Evolutionary conservation across 495 filamentous ascomycete genomes (phyloP), one percentile per base, ranked within the genome.

Genomic region (Antarctomyces pellizariae): DNA sequence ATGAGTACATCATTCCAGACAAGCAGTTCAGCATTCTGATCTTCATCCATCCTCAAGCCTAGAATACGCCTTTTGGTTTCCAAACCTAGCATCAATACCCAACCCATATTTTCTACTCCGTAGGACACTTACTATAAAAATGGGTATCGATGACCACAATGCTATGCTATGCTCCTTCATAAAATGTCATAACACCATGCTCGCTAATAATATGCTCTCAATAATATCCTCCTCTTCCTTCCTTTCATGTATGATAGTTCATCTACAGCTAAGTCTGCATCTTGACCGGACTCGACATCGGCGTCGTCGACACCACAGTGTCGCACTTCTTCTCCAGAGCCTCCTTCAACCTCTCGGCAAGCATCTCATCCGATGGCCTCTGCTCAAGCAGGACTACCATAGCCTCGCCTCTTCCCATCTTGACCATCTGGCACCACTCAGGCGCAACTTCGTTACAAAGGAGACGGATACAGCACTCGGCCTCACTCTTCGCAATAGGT

Each of bases 401-500:
- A 16, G 62, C 64, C 36, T 62, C 54, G 28, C 60, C 41, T 18
- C 50, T 58, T 0, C 57, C 62, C 22, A 69, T 42, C 29, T 51
- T 53, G 19, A 72, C 50, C 1, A 74, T 37, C 17, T 50, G 41
- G 19, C 74, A 36, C 66, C 71, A 76, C 31, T 62, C 57, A 0
- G 72, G 66, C 22, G 59, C 56, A 13, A 75, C 54, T 48, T 75
- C 69, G 1, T 16, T 25, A 9, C 59, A 62, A 34, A 76, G 37
- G 31, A 75, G 26, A 26, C 50, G 47, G n/a, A 76, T 49, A 35
- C 59, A 67, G 10, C 29, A 36, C 18, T 48, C 46, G 2, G 50
- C 67, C 35, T 76, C 72, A 26, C 64, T 64, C 29, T 47, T 54
- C 22, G 59, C 61, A 22, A 75, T 56, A 3, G 67, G 64, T 30